Evolutionary conservation across 2,329 filamentous ascomycete species (phyloP), one percentile per base, ranked within the genome.

Genomic region (Pyricularia sp.): DNA sequence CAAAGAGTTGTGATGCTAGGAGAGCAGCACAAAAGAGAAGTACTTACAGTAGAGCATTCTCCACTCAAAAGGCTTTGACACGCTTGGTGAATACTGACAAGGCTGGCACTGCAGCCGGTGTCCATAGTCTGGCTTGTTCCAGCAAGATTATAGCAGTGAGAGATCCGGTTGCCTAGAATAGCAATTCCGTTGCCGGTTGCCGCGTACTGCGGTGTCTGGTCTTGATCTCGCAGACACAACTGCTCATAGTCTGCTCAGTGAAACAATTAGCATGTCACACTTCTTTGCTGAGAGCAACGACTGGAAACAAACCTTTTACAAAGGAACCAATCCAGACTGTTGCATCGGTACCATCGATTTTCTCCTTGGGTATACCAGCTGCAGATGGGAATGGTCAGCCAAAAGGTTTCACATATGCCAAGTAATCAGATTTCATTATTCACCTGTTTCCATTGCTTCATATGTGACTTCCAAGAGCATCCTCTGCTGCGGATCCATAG

Each of bases 111-210:
- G 74, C 86, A 89, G 25, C 84, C 86, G 0, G 86, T 88, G 68
- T 88, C 86, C 17, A 88, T 76, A 0, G 84, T 87, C 75, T 87
- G 80, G 72, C 84, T 86, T 1, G 85, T 84, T 0, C 86, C 86
- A 14, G 80, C 79, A 20, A 88, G 76, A 71, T 88, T 81, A 74
- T 85, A 86, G 69, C 79, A 82, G 73, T 87, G 84, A 0, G 84
- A 86, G 14, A 88, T 79, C 0, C 85, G 80, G 72, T 87, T 88
- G 3, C 84, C 80, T 75, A 86, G 79, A 68, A 86, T 83, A 69
- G 84, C 82, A 64, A 82, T 81, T 4, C 82, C 83, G 23, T 82
- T 84, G 9, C 85, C 85, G 0, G 83, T 86, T 7, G 84, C 83
- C 59, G 83, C 81, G 75, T 86, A 83, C 68, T 82, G 79, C 0